Evolutionary conservation across 2,329 filamentous ascomycete species (phyloP), one percentile per base, ranked within the genome.

Genomic region (Ophiostoma fasciatum): DNA sequence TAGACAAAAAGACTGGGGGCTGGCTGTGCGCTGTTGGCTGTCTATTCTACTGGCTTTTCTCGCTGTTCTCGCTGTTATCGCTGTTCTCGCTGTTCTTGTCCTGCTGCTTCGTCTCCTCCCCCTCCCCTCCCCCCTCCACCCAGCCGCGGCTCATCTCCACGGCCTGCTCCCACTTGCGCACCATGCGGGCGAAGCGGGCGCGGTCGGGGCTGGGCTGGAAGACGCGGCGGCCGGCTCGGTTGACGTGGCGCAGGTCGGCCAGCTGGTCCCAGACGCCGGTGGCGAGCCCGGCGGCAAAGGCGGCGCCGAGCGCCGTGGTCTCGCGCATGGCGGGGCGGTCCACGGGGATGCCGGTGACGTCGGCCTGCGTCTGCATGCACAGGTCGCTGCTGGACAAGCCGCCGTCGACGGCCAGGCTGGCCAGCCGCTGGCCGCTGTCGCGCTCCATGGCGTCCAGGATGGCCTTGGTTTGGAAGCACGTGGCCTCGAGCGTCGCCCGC

Each of bases 371-470:
- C 67, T 79, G 84, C 85, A 94, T 94, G 59, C 78, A 84, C 38
- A 93, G 66, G 52, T 87, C 79, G 10, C 82, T 88, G 58, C 83
- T 88, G 49, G 79, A 85, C 68, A 94, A 82, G 40, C 85, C 85
- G 39, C 85, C 85, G 51, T 94, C 85, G 29, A 93, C 85, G 23
- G 82, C 78, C 29, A 94, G 66, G 45, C 78, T 72, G 39, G 73
- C 68, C 22, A 94, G 68, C 44, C 73, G 72, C 52, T 87, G 77
- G 25, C 77, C 76, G 36, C 78, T 85, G 58, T 93, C 85, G 47
- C 78, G 74, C 51, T 82, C 82, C 85, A 94, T 94, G 43, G 85
- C 83, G 51, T 90, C 78, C 19, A 93, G 70, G 49, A 93, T 93
- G 18, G 84, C 84, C 48, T 84, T 85, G 14, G 83, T 92, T 58